Conservation (phyloP, 352 stramenopile species). For the Phytophthora chlamydospora region DNA sequence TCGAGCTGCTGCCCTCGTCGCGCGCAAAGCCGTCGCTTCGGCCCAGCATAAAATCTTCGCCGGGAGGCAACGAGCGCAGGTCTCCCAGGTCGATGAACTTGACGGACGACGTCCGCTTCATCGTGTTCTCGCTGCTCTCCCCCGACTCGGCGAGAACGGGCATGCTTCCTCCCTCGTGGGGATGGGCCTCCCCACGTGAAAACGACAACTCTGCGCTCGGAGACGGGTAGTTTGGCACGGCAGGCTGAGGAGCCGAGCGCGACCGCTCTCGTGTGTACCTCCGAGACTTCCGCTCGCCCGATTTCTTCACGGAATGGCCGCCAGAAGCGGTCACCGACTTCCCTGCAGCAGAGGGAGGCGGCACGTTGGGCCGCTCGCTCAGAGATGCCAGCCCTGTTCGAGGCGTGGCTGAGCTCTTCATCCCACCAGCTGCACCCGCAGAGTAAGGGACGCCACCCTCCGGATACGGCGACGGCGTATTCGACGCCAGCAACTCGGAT, state of each 20-base stretch:
- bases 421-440: slow-evolving; percentile 39
- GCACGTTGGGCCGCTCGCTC: slow-evolving; percentile 54
- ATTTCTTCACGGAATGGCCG: slow-evolving; percentile 24
- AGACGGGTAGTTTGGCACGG: slow-evolving; percentile 20
- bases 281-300: slow-evolving; percentile 35
- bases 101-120: slow-evolving; percentile 44
- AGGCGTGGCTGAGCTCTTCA: slow-evolving; percentile 65
- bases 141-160: slow-evolving; percentile 23
- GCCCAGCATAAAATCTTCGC: slow-evolving; percentile 35
- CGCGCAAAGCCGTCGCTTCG: slow-evolving; percentile 38
- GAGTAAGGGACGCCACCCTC: slow-evolving; percentile 45
- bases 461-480: slow-evolving; percentile 62
- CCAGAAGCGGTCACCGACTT: slow-evolving; percentile 16
- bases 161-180: slow-evolving; percentile 28
- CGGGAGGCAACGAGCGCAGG: slow-evolving; percentile 46
- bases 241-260: slow-evolving; percentile 62
- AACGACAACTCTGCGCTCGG: slow-evolving; percentile 19
- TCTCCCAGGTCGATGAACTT: slow-evolving; percentile 73
- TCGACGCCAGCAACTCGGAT: slow-evolving; percentile 78
- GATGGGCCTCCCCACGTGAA: slow-evolving; percentile 16
- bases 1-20: slow-evolving; percentile 59
- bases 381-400: slow-evolving; percentile 76
- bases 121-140: slow-evolving; percentile 17
- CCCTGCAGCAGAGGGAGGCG: slow-evolving; percentile 21
- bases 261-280: slow-evolving; percentile 55